Base-by-base conservation (phyloP, 805 yeast genomes). In the Pichia heedii region DNA sequence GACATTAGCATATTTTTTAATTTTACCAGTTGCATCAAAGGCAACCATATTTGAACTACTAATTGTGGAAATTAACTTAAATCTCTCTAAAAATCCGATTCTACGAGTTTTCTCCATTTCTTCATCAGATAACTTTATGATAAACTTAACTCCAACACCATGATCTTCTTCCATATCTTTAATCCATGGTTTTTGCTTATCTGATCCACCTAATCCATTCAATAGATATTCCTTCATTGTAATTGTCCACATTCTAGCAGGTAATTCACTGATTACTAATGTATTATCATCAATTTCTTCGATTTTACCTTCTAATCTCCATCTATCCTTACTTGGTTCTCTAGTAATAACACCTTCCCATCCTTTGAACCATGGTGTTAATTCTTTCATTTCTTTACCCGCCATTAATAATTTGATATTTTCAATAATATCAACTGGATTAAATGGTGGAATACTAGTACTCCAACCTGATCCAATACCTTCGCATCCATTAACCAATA, bases 391-490 rank as follows among this genome's bases (percentile, higher is more conserved):
- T 30, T 77, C 84, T 54, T 86, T 82, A 10, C 78, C 84, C 18
- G 71, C 68, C 87, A 93, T 79, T 54, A 93, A 58, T 34, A 75
- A 76, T 46, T 77, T 76, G 27, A 93, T 67, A 54, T 93, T 93
- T 2, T 63, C 67, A 22, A 87, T 87, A 47, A 93, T 69, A 57
- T 90, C 97, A 13, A 61, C 54, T 0, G 98, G 98, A 59, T 93
- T 88, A 65, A 76, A 90, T 34, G 85, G 79, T 1, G 98, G 98
- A 50, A 93, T 82, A 48, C 77, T 79, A 1, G 97, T 88, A 51
- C 96, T 85, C 97, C 97, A 93, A 52, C 98, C 98, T 38, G 98
- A 89, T 49, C 98, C 98, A 61, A 93, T 93, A 68, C 98, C 98
- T 64, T 93, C 98, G 9, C 90, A 74, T 45, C 98, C 98, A 58